These are phyloP conservation scores for Neoscytalidium dimidiatum DNA, from an alignment of 2,329 filamentous ascomycete species.

Conservation along the genomic window DNA sequence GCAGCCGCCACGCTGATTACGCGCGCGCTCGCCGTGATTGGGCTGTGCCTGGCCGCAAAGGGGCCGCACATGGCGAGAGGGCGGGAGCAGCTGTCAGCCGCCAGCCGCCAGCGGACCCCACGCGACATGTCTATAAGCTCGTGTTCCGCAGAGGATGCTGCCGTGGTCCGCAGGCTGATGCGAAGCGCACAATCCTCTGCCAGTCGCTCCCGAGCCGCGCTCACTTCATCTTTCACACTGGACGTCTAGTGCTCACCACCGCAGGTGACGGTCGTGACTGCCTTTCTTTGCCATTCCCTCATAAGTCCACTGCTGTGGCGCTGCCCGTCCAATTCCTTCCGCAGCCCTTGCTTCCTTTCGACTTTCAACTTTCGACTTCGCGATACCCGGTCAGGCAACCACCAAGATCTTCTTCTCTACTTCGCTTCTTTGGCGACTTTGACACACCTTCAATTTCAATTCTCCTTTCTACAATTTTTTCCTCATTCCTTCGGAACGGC, in stretches of 20 bases:
- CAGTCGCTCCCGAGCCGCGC: constrained; percentile 1
- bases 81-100: neutral
- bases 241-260: constrained; percentile 6
- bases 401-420: neutral
- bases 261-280: neutral
- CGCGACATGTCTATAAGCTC: neutral
- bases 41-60: neutral
- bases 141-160: neutral
- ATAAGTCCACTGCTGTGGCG: neutral
- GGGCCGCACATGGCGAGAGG: too few species aligned
- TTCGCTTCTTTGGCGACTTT: neutral
- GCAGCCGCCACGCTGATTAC: neutral
- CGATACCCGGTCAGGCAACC: constrained; percentile 14
- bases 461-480: neutral
- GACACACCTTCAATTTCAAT: neutral
- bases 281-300: neutral
- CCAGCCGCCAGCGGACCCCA: neutral
- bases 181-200: neutral
- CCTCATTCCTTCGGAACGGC: neutral
- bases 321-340: neutral
- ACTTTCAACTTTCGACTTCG: neutral
- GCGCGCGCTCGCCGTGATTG: neutral
- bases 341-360: constrained; percentile 1
- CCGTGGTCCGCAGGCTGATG: neutral
- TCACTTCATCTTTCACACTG: constrained; percentile 3